Evolutionary conservation across 768 basidiomycete species (phyloP).

Genomic region (Lactarius akahatsu): DNA sequence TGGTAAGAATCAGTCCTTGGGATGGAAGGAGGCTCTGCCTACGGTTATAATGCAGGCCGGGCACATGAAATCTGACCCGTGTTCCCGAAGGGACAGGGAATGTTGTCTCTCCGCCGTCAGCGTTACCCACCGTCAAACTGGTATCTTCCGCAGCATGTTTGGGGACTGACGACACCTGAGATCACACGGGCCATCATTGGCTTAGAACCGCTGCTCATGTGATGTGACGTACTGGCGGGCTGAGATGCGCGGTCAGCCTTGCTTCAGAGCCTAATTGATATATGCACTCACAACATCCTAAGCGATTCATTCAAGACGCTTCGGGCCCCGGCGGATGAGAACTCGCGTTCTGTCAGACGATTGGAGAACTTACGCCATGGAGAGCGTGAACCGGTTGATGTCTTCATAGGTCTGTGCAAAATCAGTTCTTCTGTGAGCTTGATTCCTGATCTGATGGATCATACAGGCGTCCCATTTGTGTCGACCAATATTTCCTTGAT

Average conservation of each 20-base stretch:
- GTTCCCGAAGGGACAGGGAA: conserved; percentile 48
- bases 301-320: conserved; percentile 54
- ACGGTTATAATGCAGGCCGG: conserved; percentile 55
- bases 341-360: neutral
- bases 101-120: conserved; percentile 40
- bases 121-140: conserved; percentile 36
- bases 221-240: conserved; percentile 14
- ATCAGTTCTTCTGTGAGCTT: neutral
- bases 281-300: conserved; percentile 39
- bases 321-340: neutral
- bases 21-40: neutral
- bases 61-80: conserved; percentile 38
- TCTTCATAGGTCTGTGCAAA: conserved; percentile 30
- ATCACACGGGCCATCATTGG: conserved; percentile 12
- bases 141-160: conserved; percentile 51
- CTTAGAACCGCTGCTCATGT: neutral
- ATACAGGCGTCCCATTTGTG: conserved; percentile 29
- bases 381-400: conserved; percentile 26
- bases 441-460: neutral
- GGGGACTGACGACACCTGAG: conserved; percentile 46
- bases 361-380: conserved; percentile 25
- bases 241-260: neutral
- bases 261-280: neutral
- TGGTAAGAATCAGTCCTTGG: neutral
- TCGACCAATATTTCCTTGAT: conserved; percentile 38